Conservation (phyloP, 73 alveolate species). For the Blepharisma japonicum region DNA sequence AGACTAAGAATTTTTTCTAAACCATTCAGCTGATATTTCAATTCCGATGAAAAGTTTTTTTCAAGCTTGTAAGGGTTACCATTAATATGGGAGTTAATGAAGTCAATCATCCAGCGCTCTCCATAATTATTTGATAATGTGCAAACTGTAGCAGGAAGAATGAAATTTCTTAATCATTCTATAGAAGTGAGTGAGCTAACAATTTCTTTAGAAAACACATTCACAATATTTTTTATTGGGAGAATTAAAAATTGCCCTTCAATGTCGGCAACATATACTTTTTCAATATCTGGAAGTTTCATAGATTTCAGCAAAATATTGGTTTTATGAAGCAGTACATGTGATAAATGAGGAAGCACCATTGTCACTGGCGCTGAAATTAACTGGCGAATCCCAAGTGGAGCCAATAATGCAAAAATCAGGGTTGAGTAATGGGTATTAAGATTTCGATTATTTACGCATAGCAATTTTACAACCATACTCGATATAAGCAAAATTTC, state of each 20-base stretch:
- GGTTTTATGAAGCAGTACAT: background rate
- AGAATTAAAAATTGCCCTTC: slow-evolving; percentile 1
- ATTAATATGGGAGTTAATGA: background rate
- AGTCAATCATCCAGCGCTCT: slow-evolving; percentile 7
- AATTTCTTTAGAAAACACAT: background rate
- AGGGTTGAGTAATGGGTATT: background rate
- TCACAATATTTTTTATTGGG: background rate
- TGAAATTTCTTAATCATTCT: background rate
- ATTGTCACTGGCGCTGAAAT: background rate
- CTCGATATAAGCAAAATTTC: background rate
- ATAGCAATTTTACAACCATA: background rate
- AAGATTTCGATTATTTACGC: background rate
- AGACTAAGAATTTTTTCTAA: no score
- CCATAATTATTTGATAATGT: background rate
- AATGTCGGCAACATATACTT: background rate
- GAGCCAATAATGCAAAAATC: background rate
- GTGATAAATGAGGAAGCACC: background rate
- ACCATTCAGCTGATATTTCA: no score
- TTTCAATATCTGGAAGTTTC: slow-evolving; percentile 2
- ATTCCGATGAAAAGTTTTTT: no score
- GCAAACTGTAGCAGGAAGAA: background rate
- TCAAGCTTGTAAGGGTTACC: no score
- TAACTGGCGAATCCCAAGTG: background rate
- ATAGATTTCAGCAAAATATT: background rate
- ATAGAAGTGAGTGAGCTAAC: background rate